A percentile compares a stretch with the other conserved stretches of the same genome.
These are phyloP conservation scores for Neurospora cerealis DNA, from an alignment of 495 filamentous ascomycete species.

Conservation along the genomic window DNA sequence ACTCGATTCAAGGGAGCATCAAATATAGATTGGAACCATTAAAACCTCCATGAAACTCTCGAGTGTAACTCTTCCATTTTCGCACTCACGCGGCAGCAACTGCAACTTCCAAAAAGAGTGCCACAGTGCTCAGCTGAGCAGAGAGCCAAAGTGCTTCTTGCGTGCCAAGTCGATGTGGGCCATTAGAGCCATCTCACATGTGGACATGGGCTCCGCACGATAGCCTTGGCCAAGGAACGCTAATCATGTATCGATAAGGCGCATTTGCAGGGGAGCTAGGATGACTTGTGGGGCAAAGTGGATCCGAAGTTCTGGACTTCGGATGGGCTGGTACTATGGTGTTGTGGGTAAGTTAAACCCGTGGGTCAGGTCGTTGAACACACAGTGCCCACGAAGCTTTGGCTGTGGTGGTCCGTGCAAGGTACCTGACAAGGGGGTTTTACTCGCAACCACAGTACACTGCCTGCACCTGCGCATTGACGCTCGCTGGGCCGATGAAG, in stretches of 20 bases:
- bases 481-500: background rate
- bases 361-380: no score
- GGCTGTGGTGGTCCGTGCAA: no score
- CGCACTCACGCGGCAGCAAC: background rate
- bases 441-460: no score
- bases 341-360: no score
- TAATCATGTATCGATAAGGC: background rate
- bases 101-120: background rate
- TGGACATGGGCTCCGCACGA: background rate
- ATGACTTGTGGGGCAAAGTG: background rate
- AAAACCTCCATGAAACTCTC: background rate
- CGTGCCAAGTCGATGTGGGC: background rate
- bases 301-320: background rate
- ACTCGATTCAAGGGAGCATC: background rate
- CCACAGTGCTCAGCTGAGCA: background rate
- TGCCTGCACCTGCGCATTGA: background rate
- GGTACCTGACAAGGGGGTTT: no score
- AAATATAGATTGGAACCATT: background rate
- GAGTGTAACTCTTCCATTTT: background rate
- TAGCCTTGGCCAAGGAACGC: background rate
- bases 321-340: background rate
- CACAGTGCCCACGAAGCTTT: no score
- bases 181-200: background rate
- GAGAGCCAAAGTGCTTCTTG: background rate
- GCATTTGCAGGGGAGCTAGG: background rate